These are phyloP conservation scores for Penicillium sp. DNA, from an alignment of 2,329 filamentous ascomycete species.

Conservation along the genomic window DNA sequence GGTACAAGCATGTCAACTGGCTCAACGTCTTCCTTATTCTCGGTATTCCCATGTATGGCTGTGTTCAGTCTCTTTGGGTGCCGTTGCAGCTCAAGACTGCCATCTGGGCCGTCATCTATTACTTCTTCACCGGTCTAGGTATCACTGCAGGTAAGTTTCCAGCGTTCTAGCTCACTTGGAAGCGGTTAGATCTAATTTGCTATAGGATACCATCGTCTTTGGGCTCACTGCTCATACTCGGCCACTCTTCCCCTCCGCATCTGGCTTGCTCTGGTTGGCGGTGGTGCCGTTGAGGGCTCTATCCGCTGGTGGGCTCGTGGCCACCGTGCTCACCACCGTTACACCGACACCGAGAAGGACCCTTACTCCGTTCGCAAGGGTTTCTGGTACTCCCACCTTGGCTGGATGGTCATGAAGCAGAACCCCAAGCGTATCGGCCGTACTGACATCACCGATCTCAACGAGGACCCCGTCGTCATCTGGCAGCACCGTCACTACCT, in stretches of 20 bases:
- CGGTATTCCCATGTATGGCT: conserved; percentile 70
- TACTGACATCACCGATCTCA: conserved; percentile 83
- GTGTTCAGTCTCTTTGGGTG: conserved; percentile 74
- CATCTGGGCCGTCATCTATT: conserved; percentile 73
- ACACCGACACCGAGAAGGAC: conserved; percentile 90
- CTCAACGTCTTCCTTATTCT: conserved; percentile 81
- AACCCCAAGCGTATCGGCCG: conserved; percentile 86
- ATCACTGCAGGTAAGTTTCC: conserved; percentile 67
- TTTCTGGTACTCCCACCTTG: conserved; percentile 77
- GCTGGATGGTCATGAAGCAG: conserved; percentile 93
- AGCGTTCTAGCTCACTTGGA: neutral
- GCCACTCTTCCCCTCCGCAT: conserved; percentile 73
- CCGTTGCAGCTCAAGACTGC: conserved; percentile 70
- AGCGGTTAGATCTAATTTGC: neutral
- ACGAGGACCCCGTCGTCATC: conserved; percentile 79
- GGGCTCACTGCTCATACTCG: conserved; percentile 83
- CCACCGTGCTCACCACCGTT: conserved; percentile 85
- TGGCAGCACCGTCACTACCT: conserved; percentile 88
- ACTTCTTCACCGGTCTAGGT: conserved; percentile 79
- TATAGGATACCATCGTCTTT: conserved; percentile 73
- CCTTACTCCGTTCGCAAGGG: conserved; percentile 90
- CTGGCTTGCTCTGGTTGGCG: conserved; percentile 77
- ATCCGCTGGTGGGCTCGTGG: conserved; percentile 87
- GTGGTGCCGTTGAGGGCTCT: conserved; percentile 80
- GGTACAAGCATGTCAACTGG: conserved; percentile 94